A percentile compares a stretch with the other conserved stretches of the same genome.
These are phyloP conservation scores for Aspergillus alliaceus DNA, from an alignment of 2,329 filamentous ascomycete species.

Conservation along the genomic window DNA sequence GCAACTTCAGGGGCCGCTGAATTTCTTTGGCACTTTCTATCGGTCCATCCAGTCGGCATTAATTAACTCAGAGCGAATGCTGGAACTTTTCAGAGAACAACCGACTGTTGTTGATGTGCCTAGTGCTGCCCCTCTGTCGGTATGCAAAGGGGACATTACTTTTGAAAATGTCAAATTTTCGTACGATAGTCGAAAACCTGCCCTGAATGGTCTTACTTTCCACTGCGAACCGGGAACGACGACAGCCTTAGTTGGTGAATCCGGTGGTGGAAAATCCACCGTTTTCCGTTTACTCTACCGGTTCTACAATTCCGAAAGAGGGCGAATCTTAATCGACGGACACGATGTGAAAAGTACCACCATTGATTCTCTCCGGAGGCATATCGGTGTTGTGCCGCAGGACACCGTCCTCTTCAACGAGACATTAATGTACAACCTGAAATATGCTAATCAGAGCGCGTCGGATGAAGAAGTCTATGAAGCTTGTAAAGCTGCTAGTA, in stretches of 20 bases:
- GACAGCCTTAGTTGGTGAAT: slow-evolving; percentile 94
- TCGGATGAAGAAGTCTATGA: slow-evolving; percentile 79
- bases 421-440: slow-evolving; percentile 89
- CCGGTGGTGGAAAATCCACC: slow-evolving; percentile 94
- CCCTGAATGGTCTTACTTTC: slow-evolving; percentile 80
- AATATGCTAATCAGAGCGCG: slow-evolving; percentile 79
- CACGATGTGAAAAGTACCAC: slow-evolving; percentile 81
- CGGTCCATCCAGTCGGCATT: slow-evolving; percentile 92
- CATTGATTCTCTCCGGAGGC: slow-evolving; percentile 86
- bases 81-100: slow-evolving; percentile 95
- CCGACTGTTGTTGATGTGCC: slow-evolving; percentile 84
- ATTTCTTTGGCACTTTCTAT: slow-evolving; percentile 94
- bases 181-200: slow-evolving; percentile 83
- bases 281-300: slow-evolving; percentile 94
- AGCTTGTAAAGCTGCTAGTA: slow-evolving; percentile 82
- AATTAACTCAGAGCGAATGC: slow-evolving; percentile 93
- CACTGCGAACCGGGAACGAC: slow-evolving; percentile 86
- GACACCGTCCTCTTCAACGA: slow-evolving; percentile 96
- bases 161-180: slow-evolving; percentile 90
- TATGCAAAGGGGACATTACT: slow-evolving; percentile 76
- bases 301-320: slow-evolving; percentile 84
- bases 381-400: slow-evolving; percentile 95
- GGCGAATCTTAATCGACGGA: slow-evolving; percentile 81
- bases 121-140: slow-evolving; percentile 60
- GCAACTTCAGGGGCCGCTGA: slow-evolving; percentile 76